Evolutionary conservation across 768 basidiomycete species (phyloP).

Genomic region (Chlorophyllum brunneum): DNA sequence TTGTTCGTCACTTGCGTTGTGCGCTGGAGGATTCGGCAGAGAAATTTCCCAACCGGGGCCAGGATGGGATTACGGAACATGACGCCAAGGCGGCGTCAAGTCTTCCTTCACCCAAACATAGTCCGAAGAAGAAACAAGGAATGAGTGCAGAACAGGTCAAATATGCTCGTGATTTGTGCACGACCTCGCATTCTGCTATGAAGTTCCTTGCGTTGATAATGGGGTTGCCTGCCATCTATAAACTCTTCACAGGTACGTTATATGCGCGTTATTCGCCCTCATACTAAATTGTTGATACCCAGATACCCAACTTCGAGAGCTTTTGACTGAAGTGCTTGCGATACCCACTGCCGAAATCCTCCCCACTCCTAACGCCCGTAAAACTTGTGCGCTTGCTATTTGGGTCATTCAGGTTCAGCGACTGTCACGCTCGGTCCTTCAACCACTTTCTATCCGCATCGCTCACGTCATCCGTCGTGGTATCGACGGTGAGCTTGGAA

Average conservation of each 20-base stretch:
- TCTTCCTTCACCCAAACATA: constrained; percentile 68
- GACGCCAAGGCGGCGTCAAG: constrained; percentile 20
- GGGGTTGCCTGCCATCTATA: constrained; percentile 53
- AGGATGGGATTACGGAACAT: constrained; percentile 24
- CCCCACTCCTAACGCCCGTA: constrained; percentile 82
- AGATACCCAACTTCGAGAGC: constrained; percentile 57
- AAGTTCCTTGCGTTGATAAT: constrained; percentile 61
- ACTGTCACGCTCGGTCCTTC: constrained; percentile 56
- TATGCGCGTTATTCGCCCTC: constrained; percentile 9
- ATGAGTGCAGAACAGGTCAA: constrained; percentile 77
- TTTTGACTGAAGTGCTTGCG: constrained; percentile 62
- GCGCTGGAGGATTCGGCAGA: constrained; percentile 57
- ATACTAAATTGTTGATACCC: constrained; percentile 6
- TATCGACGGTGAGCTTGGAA: constrained; percentile 80
- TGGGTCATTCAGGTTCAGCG: constrained; percentile 72
- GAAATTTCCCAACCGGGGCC: constrained; percentile 20
- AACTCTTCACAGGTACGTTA: constrained; percentile 56
- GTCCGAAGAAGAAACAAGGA: constrained; percentile 64
- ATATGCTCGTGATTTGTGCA: constrained; percentile 75
- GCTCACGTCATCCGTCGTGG: constrained; percentile 70
- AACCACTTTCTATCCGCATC: constrained; percentile 63
- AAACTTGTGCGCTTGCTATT: constrained; percentile 76
- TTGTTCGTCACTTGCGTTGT: constrained; percentile 66
- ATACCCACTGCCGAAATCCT: constrained; percentile 68
- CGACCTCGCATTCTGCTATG: constrained; percentile 66